Base-by-base conservation (phyloP, 176 grass and related monocot species). In the Eleusine indica region DNA sequence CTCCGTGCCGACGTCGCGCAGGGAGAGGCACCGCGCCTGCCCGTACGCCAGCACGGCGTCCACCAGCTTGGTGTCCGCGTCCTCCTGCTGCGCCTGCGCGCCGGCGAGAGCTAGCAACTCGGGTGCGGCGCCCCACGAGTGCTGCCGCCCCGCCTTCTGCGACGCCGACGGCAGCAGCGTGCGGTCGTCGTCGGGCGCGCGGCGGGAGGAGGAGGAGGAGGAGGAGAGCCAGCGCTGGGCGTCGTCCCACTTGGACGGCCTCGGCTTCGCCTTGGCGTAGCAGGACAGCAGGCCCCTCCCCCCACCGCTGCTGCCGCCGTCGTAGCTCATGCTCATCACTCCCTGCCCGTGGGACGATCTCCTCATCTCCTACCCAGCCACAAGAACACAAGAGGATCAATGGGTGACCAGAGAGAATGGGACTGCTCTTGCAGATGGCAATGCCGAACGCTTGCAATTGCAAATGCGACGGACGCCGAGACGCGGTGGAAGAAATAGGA, bases 231-330 rank as follows among this genome's bases (percentile, higher is more conserved):
- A 94, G 70, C 94, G 90, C 86, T 94, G 95, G 2, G 92, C 95
- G 60, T 94, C 92, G 70, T 97, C 95, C 95, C 92, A 97, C 81
- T 97, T 97, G 47, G 95, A 94, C 51, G 95, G 92, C 32, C 86
- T 78, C 56, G 90, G 92, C 84, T 89, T 94, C 62, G 82, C 44
- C 71, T 83, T 91, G 3, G 88, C 46, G 38, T 84, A 74, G 76
- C 88, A 87, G 35, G 78, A 35, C 19, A 88, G 89, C 58, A 82
- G 9, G 6, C 72, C 68, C 29, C 66, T 68, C 69, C 58, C 70
- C 32, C 32, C 32, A 35, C 32, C 32, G 32, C 32, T 35, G 74
- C 41, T 17, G 41, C 81, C 71, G 67, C 66, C 90, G 17, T 43
- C 71, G 70, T 74, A 74, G 65, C 78, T 70, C 4, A 25, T 21